Base-by-base conservation (phyloP, 2,329 filamentous ascomycete species). In the Fusarium sp. region DNA sequence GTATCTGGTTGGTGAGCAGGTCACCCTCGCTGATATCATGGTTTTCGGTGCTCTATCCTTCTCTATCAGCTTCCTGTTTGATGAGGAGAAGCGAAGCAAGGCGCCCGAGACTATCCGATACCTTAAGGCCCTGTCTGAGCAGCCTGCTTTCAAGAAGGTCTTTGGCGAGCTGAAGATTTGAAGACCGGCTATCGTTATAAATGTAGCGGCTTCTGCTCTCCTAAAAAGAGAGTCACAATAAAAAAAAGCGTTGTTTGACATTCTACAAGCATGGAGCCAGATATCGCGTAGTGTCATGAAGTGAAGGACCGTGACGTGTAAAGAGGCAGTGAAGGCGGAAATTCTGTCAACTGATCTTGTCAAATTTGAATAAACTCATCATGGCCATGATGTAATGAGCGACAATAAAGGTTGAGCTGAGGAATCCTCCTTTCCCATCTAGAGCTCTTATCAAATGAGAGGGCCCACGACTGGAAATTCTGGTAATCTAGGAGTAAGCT, bases 321-420 rank as follows among this genome's bases (percentile, higher is more conserved):
- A 8, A 27, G 20, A 48, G 13, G 4, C 7, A 24, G 5, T 18
- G 18, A 2, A 27, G 4, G 14, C 16, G 16, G 9, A 3, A 27
- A 50, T 5, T 18, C 16, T 13, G 10, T n/a, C n/a, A 10, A 5
- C 3, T 52, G 13, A 31, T n/a, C 27, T 61, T 31, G 39, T 8
- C 33, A 8, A 22, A 33, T 20, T 20, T 9, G 5, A 24, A n/a
- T 31, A 52, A n/a, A 9, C n/a, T 61, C 48, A 18, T 31, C 27
- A 33, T 61, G 37, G 41, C 41, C 58, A 60, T 22, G 58, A 61
- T 61, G 29, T 22, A 61, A 48, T 20, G 39, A 61, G 22, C n/a
- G 29, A 33, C 24, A 20, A 18, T 20, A 60, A 50, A 4, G n/a
- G 20, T 61, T 45, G 18, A 27, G 16, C 13, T 27, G 8, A 13